A percentile compares a stretch with the other conserved stretches of the same genome.
Conservation (phyloP, 1,139 yeast genomes). For the Sugiyamaella paludigena region DNA sequence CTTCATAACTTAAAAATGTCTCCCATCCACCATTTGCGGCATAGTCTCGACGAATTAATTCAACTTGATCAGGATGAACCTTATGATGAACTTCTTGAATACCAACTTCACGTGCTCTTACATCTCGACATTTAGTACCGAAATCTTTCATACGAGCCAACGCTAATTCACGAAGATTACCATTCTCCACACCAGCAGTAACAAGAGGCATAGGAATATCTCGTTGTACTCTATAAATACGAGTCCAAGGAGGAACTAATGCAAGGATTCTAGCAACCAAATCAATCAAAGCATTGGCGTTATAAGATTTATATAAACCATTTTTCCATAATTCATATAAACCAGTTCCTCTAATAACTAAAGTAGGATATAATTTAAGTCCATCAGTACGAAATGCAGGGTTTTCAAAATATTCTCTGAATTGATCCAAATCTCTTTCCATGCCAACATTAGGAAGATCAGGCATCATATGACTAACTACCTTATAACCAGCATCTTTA, state of each 20-base stretch:
- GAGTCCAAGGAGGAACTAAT: slow-evolving; percentile 98
- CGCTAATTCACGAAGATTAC: slow-evolving; percentile 92
- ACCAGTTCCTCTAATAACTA: slow-evolving; percentile 97
- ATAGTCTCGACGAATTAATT: slow-evolving; percentile 90
- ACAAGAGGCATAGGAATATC: slow-evolving; percentile 99
- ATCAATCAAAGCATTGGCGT: slow-evolving; percentile 91
- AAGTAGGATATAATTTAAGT: slow-evolving; percentile 88
- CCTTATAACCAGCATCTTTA: slow-evolving; percentile 97
- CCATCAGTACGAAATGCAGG: slow-evolving; percentile 98
- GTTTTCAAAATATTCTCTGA: slow-evolving; percentile 91
- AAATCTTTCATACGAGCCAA: slow-evolving; percentile 97
- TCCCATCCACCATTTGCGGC: slow-evolving; percentile 99
- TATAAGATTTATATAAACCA: slow-evolving; percentile 89
- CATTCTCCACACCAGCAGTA: slow-evolving; percentile 97
- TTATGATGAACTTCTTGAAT: slow-evolving; percentile 97
- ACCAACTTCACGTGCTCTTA: slow-evolving; percentile 98
- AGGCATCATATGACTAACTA: slow-evolving; percentile 99
- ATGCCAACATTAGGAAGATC: slow-evolving; percentile 97
- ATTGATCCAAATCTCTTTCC: slow-evolving; percentile 97
- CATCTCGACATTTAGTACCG: slow-evolving; percentile 94
- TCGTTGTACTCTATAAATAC: slow-evolving; percentile 96
- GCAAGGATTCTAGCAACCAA: slow-evolving; percentile 94
- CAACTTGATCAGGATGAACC: slow-evolving; percentile 96
- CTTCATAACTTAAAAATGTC: slow-evolving; percentile 92
- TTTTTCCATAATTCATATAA: slow-evolving; percentile 96